Conservation (phyloP, 441 rosid genomes). For the Adansonia rubrostipa region DNA sequence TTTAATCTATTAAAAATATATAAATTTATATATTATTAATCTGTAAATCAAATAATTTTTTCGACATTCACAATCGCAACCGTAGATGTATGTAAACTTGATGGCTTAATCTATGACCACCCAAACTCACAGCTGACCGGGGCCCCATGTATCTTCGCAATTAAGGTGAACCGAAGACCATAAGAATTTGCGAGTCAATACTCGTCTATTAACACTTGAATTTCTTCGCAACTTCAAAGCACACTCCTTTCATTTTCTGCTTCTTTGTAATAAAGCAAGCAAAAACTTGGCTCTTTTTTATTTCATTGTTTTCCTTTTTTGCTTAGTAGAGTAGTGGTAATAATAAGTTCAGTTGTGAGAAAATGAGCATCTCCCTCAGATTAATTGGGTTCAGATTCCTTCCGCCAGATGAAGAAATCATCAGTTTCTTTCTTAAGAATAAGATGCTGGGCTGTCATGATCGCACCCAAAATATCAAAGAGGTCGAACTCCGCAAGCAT, state of each 20-base stretch:
- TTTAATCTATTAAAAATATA: no score
- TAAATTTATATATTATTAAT: no score
- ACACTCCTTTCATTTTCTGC: background rate
- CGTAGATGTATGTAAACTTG: background rate
- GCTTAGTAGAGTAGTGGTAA: background rate
- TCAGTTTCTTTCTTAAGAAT: constrained; percentile 26
- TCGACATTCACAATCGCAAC: no score
- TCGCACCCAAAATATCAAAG: constrained; percentile 21
- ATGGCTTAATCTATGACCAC: background rate
- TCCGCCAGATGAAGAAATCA: constrained; percentile 48
- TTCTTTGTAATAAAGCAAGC: background rate
- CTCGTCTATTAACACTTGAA: no score
- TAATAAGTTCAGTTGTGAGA: no score
- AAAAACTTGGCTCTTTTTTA: background rate
- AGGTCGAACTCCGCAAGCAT: constrained; percentile 37
- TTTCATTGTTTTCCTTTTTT: background rate
- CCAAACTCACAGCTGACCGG: background rate
- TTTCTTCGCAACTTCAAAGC: background rate
- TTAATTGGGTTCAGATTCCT: constrained; percentile 44
- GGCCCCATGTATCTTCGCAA: background rate
- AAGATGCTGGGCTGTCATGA: constrained; percentile 27
- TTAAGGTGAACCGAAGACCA: constrained; percentile 15
- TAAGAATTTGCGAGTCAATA: background rate
- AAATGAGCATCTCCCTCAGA: background rate
- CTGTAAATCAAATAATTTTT: no score